Base-by-base conservation (phyloP, 441 rosid genomes). In the Breynia disticha region DNA sequence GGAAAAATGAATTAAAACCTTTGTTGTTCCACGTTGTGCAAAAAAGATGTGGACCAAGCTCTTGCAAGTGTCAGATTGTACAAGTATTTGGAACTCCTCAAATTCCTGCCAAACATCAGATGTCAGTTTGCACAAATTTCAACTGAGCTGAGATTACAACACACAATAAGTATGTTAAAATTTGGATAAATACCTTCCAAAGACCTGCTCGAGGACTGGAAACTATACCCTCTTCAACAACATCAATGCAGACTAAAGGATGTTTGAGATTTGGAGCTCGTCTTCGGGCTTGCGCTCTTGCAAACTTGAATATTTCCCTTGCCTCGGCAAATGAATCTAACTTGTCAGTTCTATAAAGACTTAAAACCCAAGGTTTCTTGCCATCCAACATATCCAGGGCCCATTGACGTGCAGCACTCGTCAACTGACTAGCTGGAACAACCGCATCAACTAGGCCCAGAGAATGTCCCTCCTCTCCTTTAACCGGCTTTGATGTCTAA, bases 241-340 rank as follows among this genome's bases (percentile, higher is more conserved):
- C 80, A 41, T 89, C 88, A 46, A 89, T 90, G 73, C 96, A 86
- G 73, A 83, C 84, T 54, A 93, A 48, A 8, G 98, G 97, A 64
- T 93, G 98, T 56, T 64, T 72, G 54, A 88, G 72, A 65, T 93
- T 84, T 16, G 96, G 98, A 62, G 98, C 95, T 65, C 43, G 78
- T 66, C 72, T 84, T 49, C 56, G 83, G 50, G 80, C 73, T 68
- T 89, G 95, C 35, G 64, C 81, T 74, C 88, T 80, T 15, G 85
- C 98, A 81, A 88, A 89, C 67, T 84, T 81, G 72, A 88, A 72
- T 65, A 93, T 89, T 64, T 93, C 95, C 73, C 95, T 82, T 50
- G 95, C 97, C 65, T 86, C 97, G 45, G 94, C 91, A 52, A 93
- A 86, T 46, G 98, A 69, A 62, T 88, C 94, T 51, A 93, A 66